Conservation (phyloP, 129 eudicot species). For the Escallonia herrerae region DNA sequence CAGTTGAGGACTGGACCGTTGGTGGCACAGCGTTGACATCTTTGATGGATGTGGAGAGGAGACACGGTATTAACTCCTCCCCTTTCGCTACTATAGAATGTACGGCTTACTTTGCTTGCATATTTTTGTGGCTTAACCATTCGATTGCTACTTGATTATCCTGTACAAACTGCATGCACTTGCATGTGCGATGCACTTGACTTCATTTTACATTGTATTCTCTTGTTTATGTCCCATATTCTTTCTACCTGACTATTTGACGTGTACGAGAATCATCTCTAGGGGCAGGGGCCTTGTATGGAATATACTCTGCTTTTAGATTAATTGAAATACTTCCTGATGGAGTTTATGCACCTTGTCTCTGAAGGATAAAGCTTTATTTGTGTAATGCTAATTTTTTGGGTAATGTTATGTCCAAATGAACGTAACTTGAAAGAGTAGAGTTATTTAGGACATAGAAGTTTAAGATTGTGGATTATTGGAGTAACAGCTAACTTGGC, state of each 20-base stretch:
- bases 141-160: neutral
- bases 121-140: neutral
- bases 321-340: too few species aligned
- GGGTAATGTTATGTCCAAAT: too few species aligned
- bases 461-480: too few species aligned
- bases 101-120: neutral
- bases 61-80: slow-evolving; percentile 59
- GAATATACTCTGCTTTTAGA: too few species aligned
- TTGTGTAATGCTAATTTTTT: too few species aligned
- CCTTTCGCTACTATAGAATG: neutral
- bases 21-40: slow-evolving; percentile 96
- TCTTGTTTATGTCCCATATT: neutral
- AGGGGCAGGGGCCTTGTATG: too few species aligned
- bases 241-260: neutral
- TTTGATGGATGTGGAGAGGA: slow-evolving; percentile 95
- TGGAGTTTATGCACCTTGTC: too few species aligned
- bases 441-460: too few species aligned
- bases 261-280: neutral
- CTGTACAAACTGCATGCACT: neutral
- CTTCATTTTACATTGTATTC: too few species aligned
- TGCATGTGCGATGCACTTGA: neutral
- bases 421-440: too few species aligned
- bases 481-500: too few species aligned
- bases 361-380: too few species aligned
- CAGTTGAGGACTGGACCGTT: slow-evolving; percentile 92